These are phyloP conservation scores for Talaromyces albobiverticillius DNA, from an alignment of 2,329 filamentous ascomycete genomes.

Conservation along the genomic window DNA sequence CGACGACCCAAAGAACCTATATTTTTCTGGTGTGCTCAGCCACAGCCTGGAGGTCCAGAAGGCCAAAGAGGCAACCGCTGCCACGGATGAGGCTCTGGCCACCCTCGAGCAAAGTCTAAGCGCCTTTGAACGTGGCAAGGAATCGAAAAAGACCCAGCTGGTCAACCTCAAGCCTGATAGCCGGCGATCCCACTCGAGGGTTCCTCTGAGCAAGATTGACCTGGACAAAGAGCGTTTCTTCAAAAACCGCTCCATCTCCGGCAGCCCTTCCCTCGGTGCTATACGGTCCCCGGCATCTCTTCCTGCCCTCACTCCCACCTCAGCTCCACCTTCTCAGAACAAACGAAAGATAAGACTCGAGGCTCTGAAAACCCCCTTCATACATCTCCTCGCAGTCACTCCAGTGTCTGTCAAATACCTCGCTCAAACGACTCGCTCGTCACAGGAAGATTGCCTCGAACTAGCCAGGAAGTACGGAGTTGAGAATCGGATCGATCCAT, in stretches of 20 bases:
- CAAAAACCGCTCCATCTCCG: slow-evolving; percentile 38
- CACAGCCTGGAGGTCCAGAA: slow-evolving; percentile 57
- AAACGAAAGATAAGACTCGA: slow-evolving; percentile 40
- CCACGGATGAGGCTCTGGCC: slow-evolving; percentile 59
- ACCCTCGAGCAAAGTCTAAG: slow-evolving; percentile 59
- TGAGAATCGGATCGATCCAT: slow-evolving; percentile 46
- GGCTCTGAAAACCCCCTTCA: slow-evolving; percentile 44
- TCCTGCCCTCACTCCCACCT: slow-evolving; percentile 42
- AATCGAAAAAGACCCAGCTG: slow-evolving; percentile 54
- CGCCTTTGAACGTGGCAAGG: slow-evolving; percentile 58
- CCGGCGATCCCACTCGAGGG: slow-evolving; percentile 19
- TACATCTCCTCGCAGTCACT: slow-evolving; percentile 54
- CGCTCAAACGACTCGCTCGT: slow-evolving; percentile 45
- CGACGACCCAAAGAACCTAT: slow-evolving; percentile 46
- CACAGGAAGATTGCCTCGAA: slow-evolving; percentile 46
- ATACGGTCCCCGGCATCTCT: slow-evolving; percentile 35
- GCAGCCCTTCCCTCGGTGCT: slow-evolving; percentile 40
- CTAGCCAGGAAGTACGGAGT: slow-evolving; percentile 54
- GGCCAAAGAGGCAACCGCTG: slow-evolving; percentile 53
- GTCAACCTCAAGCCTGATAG: slow-evolving; percentile 37
- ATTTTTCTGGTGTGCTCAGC: slow-evolving; percentile 56
- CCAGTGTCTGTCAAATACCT: slow-evolving; percentile 49
- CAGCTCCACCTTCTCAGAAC: slow-evolving; percentile 34
- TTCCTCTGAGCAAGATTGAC: slow-evolving; percentile 37
- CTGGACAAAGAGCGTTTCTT: slow-evolving; percentile 42